Conservation (phyloP, 2,329 filamentous ascomycete species). For the Graphilbum fragrans region DNA sequence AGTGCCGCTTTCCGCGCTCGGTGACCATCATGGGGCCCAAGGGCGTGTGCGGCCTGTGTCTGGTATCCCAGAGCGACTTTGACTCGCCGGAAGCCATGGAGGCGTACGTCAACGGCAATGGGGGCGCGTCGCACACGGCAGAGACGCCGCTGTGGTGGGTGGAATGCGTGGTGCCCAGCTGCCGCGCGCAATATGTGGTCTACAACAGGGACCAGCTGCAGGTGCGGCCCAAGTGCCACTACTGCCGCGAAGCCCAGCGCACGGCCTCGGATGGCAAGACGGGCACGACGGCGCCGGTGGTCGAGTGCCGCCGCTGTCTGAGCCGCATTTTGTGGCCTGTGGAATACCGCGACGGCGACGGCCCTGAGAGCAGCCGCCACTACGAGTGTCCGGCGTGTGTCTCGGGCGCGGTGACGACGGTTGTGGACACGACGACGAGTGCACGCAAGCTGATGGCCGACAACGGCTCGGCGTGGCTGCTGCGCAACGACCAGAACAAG, state of each 20-base stretch:
- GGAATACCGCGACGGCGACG: constrained; percentile 26
- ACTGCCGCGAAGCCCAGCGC: too few relatives aligned
- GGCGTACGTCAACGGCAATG: too few relatives aligned
- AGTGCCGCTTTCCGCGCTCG: constrained; percentile 31
- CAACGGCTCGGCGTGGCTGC: constrained; percentile 30
- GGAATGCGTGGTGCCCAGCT: too few relatives aligned
- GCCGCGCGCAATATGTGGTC: too few relatives aligned
- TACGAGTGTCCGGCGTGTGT: constrained; percentile 31
- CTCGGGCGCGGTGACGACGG: constrained; percentile 18
- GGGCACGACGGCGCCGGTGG: too few relatives aligned
- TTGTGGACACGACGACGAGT: constrained; percentile 24
- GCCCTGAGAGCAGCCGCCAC: constrained; percentile 14
- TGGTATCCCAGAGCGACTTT: too few relatives aligned
- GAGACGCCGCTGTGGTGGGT: too few relatives aligned
- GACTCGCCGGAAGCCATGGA: too few relatives aligned
- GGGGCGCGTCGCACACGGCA: too few relatives aligned
- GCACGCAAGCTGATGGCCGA: constrained; percentile 23
- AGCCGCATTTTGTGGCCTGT: constrained; percentile 34
- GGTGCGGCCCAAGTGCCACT: too few relatives aligned
- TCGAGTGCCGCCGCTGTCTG: constrained; percentile 25
- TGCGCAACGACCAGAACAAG: constrained; percentile 24
- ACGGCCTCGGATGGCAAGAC: too few relatives aligned
- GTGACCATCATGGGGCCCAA: constrained; percentile 33
- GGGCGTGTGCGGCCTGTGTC: constrained; percentile 28
- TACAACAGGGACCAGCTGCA: too few relatives aligned